Percentiles rank a stretch among this genome's conserved stretches.
Conservation (phyloP, 768 basidiomycete species). For the Lactarius sanguifluus region DNA sequence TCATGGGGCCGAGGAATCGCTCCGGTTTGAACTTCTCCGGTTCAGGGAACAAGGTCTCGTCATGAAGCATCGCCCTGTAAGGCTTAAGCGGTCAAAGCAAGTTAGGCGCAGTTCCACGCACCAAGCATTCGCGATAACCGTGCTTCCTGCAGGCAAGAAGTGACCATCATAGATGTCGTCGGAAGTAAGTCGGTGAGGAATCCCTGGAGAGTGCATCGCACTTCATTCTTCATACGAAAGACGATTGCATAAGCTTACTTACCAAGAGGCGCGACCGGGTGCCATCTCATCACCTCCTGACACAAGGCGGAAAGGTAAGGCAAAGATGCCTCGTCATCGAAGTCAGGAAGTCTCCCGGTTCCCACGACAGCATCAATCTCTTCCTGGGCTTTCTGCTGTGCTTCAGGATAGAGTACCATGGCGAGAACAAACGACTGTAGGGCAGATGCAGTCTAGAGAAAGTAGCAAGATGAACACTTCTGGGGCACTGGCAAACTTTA, state of each 20-base stretch:
- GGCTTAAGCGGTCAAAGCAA: not conserved
- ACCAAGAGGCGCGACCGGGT: conserved; percentile 35
- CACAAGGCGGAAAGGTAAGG: conserved; percentile 34
- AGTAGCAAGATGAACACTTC: not conserved
- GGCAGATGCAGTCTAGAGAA: conserved; percentile 33
- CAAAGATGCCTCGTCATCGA: conserved; percentile 32
- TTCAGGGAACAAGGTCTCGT: conserved; percentile 37
- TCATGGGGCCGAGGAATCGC: conserved; percentile 32
- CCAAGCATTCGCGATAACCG: conserved; percentile 14
- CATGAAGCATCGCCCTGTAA: conserved; percentile 36
- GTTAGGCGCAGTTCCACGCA: not conserved
- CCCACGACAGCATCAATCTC: conserved; percentile 38
- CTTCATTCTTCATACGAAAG: not conserved
- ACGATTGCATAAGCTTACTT: conserved; percentile 9
- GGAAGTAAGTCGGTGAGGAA: conserved; percentile 20
- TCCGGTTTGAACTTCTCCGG: conserved; percentile 42
- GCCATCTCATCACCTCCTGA: conserved; percentile 36
- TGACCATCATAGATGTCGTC: conserved; percentile 27
- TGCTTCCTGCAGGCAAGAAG: conserved; percentile 26
- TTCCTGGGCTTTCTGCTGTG: conserved; percentile 35
- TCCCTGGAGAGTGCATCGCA: not conserved
- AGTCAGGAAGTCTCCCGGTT: conserved; percentile 33
- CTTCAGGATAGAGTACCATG: conserved; percentile 36
- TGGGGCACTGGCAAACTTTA: not conserved
- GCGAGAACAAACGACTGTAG: conserved; percentile 36